These are phyloP conservation scores for Zea luxurians DNA, from an alignment of 176 grass and related monocot species.

Conservation along the genomic window DNA sequence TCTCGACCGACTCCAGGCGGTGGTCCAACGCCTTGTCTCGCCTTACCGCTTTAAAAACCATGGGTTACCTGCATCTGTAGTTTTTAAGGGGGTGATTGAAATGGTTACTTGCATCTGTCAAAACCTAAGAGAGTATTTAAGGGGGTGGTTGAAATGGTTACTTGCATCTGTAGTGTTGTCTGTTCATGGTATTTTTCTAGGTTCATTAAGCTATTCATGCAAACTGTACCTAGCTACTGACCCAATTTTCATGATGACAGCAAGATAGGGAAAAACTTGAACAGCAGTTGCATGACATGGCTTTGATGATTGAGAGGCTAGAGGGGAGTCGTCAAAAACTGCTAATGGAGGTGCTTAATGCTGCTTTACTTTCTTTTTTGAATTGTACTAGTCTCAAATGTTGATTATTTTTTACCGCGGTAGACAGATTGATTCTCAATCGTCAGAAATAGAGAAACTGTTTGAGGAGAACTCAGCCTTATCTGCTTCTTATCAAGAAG, in stretches of 20 bases:
- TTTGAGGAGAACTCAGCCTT: constrained; percentile 92
- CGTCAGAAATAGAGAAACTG: constrained; percentile 89
- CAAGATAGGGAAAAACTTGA: constrained; percentile 93
- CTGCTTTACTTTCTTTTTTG: constrained; percentile 37
- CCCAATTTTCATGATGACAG: constrained; percentile 31
- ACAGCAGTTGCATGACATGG: constrained; percentile 87
- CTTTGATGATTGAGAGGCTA: constrained; percentile 92
- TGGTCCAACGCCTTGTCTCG: no score
- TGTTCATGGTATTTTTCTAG: constrained; percentile 29
- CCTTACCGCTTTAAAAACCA: no score
- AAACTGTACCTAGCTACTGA: constrained; percentile 29
- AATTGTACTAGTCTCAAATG: constrained; percentile 18
- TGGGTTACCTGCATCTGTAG: no score
- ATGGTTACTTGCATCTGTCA: neutral
- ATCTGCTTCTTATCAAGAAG: constrained; percentile 70
- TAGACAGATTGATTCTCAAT: constrained; percentile 91
- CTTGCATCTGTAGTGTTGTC: neutral
- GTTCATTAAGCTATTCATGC: neutral
- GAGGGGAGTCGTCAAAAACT: constrained; percentile 94
- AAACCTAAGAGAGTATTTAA: neutral
- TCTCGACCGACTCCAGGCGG: no score
- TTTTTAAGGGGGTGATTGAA: no score
- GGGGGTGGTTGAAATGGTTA: neutral
- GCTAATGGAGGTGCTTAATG: constrained; percentile 72
- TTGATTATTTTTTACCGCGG: constrained; percentile 27